Evolutionary conservation across 108 stramenopile genomes (phyloP).

Genomic region (Fragilariopsis cylindrus): DNA sequence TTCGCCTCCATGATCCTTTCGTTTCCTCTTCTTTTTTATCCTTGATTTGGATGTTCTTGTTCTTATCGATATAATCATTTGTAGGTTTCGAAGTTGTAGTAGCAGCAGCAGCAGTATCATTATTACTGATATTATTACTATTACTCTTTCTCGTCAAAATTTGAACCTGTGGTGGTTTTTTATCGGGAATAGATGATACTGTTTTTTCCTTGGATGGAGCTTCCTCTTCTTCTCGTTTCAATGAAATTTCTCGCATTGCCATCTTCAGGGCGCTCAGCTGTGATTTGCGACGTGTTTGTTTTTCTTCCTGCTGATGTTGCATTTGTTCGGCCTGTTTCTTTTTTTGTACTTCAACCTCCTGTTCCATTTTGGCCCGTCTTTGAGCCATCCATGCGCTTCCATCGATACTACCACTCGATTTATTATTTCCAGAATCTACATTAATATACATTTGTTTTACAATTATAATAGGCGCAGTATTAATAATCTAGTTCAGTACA

Average conservation of each 20-base stretch:
- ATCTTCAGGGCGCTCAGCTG: conserved; percentile 27
- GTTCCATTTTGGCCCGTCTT: conserved; percentile 40
- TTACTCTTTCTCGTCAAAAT: conserved; percentile 26
- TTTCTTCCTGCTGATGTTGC: conserved; percentile 28
- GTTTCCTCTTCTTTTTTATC: background rate
- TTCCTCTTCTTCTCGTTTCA: conserved; percentile 1
- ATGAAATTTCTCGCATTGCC: conserved; percentile 21
- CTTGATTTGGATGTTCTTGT: background rate
- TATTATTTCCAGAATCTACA: background rate
- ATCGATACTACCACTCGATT: conserved; percentile 16
- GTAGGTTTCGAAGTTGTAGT: background rate
- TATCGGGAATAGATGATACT: background rate
- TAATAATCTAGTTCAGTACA: background rate
- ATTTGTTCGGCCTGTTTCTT: conserved; percentile 16
- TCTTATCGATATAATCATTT: background rate
- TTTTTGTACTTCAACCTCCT: conserved; percentile 19
- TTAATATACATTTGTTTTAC: background rate
- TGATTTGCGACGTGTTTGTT: conserved; percentile 30
- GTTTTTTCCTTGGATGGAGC: background rate
- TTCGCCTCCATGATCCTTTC: conserved; percentile 4
- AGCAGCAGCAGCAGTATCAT: background rate
- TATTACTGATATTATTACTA: background rate
- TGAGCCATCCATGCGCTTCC: conserved; percentile 48
- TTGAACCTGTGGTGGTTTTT: conserved; percentile 8
- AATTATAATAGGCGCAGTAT: background rate